Base-by-base conservation (phyloP, 768 basidiomycete genomes). In the Chalciporus sphaerocephalus region DNA sequence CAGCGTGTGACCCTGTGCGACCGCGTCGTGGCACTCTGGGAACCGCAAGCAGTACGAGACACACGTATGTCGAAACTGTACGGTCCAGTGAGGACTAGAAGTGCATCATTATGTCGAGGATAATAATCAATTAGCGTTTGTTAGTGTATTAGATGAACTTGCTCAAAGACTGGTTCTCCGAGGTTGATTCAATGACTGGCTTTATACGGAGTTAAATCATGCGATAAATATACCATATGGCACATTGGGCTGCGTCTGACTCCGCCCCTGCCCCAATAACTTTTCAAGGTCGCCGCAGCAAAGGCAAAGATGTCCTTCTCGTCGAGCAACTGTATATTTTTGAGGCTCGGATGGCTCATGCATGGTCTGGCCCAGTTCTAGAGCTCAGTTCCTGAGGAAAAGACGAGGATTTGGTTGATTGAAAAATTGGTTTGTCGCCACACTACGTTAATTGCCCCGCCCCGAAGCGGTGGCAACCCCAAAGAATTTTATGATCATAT, bases 401-500 rank as follows among this genome's bases (percentile, higher is more conserved):
- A 24, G 11, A 12, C 3, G 33, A 17, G 5, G 32, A 24, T 22
- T 32, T 4, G 27, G 24, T 15, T 22, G 13, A 36, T 15, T 16
- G 1, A 21, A 44, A 43, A 25, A 21, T 32, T 32, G 30, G 9
- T 2, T 23, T 7, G 38, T 36, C 24, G 24, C 15, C n/a, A 3
- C 27, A 10, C 9, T 28, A 28, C 27, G 27, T 28, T 28, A 28
- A n/a, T n/a, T 28, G 6, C 27, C 6, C 27, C 22, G 24, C 18
- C 18, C 38, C 34, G 48, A 55, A 52, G 46, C 52, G 49, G 60
- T 48, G 51, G 55, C 47, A 60, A 61, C 65, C 64, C 64, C 64
- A 65, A 65, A 67, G 63, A 67, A 61, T 65, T 32, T 65, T 63
- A 35, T n/a, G 52, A 18, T 23, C 17, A 32, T 52, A 59, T 61